Percentiles rank a stretch among this genome's conserved stretches.
Conservation (phyloP, 345 rosid genomes). For the Moricandia moricandioides region DNA sequence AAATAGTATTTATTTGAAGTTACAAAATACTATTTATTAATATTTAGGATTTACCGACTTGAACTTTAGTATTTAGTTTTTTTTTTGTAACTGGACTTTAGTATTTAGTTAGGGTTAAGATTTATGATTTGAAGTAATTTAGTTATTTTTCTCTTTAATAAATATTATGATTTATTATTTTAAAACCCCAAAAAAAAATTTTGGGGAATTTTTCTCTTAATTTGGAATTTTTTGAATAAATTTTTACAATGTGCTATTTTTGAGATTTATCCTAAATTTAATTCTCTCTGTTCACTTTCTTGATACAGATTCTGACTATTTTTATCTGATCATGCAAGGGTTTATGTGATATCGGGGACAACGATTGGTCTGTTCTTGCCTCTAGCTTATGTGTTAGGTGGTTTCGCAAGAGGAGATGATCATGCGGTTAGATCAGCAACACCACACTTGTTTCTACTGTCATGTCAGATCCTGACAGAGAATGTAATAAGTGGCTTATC, state of each 20-base stretch:
- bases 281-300: background rate
- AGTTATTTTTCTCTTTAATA: no score
- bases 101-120: no score
- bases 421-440: constrained; percentile 74
- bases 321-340: constrained; percentile 5
- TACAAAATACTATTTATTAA: background rate
- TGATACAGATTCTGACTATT: constrained; percentile 3
- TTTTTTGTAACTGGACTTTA: no score
- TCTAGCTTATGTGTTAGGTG: constrained; percentile 79
- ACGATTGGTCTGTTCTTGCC: constrained; percentile 77
- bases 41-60: background rate
- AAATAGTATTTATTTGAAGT: background rate
- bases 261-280: background rate
- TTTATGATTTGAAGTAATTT: no score
- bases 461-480: constrained; percentile 86
- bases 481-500: constrained; percentile 69
- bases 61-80: no score
- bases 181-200: no score
- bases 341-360: constrained; percentile 67
- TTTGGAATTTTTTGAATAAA: no score
- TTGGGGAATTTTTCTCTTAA: no score
- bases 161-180: no score
- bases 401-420: constrained; percentile 86
- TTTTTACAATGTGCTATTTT: no score
- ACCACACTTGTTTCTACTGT: constrained; percentile 77